A percentile compares a stretch with the other conserved stretches of the same genome.
Evolutionary conservation across 176 grass and related monocot species (phyloP).

Genomic region (Raddia distichophylla): DNA sequence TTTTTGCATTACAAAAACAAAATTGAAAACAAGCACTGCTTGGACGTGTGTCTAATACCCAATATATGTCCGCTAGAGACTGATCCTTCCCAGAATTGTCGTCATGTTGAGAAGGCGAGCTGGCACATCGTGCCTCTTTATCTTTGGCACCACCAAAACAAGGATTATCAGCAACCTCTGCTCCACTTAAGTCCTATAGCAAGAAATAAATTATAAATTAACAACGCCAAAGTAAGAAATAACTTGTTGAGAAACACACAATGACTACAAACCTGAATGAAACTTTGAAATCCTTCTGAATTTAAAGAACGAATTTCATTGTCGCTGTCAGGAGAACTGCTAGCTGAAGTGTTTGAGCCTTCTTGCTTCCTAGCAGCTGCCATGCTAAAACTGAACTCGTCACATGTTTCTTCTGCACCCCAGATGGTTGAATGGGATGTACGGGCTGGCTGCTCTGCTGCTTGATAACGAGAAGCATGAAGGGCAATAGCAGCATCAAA

Average conservation of each 20-base stretch:
- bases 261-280: conserved; percentile 76
- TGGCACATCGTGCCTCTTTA: conserved; percentile 43
- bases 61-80: conserved; percentile 70
- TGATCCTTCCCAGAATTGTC: conserved; percentile 50
- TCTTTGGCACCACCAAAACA: conserved; percentile 41
- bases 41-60: conserved; percentile 62
- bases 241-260: conserved; percentile 27
- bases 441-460: conserved; percentile 31
- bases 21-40: not conserved
- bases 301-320: conserved; percentile 48
- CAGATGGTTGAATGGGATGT: conserved; percentile 58
- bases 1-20: not conserved
- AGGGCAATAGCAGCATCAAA: conserved; percentile 96
- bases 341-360: conserved; percentile 48
- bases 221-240: conserved; percentile 24
- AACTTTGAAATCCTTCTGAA: conserved; percentile 56
- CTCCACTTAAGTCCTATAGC: conserved; percentile 66
- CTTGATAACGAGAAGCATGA: conserved; percentile 70
- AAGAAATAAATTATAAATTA: conserved; percentile 36
- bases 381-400: conserved; percentile 74
- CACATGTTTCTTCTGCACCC: conserved; percentile 90
- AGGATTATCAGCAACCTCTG: conserved; percentile 48
- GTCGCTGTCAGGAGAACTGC: conserved; percentile 34
- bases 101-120: conserved; percentile 41
- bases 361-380: conserved; percentile 44